phyloP scores from a whole-genome alignment of 257 asterid genomes.

The Solanum ossicruentum region DNA sequence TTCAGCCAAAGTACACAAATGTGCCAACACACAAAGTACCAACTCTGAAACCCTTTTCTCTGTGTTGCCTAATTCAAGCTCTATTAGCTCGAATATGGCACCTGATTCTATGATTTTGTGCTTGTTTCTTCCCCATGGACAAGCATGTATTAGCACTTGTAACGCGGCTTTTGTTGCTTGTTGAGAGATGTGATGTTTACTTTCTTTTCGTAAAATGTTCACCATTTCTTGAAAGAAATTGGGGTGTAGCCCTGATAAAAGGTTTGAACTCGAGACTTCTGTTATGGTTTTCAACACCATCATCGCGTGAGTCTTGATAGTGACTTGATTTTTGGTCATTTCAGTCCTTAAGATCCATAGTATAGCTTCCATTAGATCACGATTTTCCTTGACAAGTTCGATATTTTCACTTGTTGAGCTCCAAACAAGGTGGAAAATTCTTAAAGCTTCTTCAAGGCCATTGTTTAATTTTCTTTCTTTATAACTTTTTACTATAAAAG shows the following conservation, averaged over 20 bases:
- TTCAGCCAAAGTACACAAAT: conserved; percentile 40
- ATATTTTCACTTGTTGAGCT: neutral
- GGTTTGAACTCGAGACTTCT: neutral
- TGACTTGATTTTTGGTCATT: neutral
- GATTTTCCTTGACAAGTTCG: conserved; percentile 8
- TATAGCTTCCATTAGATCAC: conserved; percentile 18
- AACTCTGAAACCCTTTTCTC: conserved; percentile 36
- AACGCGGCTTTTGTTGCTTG: conserved; percentile 23
- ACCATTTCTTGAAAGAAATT: conserved; percentile 15
- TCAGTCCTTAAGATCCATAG: conserved; percentile 21
- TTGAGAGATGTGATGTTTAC: neutral
- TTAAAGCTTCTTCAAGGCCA: conserved; percentile 26
- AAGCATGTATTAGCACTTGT: conserved; percentile 16
- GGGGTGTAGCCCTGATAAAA: conserved; percentile 11
- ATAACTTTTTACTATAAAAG: conserved; percentile 8
- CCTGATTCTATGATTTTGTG: conserved; percentile 30
- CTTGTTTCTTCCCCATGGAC: conserved; percentile 38
- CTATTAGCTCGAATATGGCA: conserved; percentile 23
- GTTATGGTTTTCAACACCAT: conserved; percentile 8
- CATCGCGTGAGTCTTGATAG: conserved; percentile 19
- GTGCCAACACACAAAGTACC: conserved; percentile 25
- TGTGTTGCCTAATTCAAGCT: conserved; percentile 18
- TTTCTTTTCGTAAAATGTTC: neutral
- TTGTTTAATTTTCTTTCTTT: neutral
- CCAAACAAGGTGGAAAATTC: conserved; percentile 16